These are phyloP conservation scores for Chlorencoelia australis DNA, from an alignment of 2,329 filamentous ascomycete genomes.

Conservation along the genomic window DNA sequence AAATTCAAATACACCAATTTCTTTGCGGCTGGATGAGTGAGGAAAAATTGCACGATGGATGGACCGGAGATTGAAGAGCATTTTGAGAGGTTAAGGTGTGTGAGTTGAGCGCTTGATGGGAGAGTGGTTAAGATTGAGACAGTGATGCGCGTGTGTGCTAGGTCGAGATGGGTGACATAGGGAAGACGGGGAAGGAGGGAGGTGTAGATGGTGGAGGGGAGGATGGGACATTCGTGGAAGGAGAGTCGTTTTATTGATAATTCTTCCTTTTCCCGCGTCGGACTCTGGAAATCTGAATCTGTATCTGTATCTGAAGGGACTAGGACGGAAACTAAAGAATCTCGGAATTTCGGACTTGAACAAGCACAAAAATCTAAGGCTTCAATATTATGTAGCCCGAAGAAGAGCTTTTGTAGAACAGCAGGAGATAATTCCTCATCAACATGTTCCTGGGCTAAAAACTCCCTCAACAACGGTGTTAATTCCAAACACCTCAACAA, in stretches of 20 bases:
- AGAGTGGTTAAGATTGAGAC: constrained; percentile 61
- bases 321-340: constrained; percentile 47
- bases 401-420: constrained; percentile 62
- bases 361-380: constrained; percentile 72
- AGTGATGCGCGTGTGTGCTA: constrained; percentile 69
- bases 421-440: constrained; percentile 63
- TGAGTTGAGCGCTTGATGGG: constrained; percentile 60
- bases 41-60: constrained; percentile 59
- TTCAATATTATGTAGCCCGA: constrained; percentile 50
- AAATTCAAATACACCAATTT: constrained; percentile 64
- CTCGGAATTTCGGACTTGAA: constrained; percentile 57
- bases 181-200: constrained; percentile 59
- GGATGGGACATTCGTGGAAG: constrained; percentile 67
- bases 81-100: constrained; percentile 69
- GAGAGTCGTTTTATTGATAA: constrained; percentile 58
- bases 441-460: constrained; percentile 70
- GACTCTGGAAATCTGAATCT: neutral
- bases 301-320: too few relatives aligned
- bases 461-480: constrained; percentile 65
- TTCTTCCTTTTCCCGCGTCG: constrained; percentile 30
- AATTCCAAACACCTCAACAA: constrained; percentile 61
- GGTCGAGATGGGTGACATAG: constrained; percentile 65
- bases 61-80: constrained; percentile 60
- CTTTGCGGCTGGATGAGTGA: constrained; percentile 58
- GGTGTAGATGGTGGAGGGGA: constrained; percentile 59